Percentiles rank a stretch among this genome's conserved stretches.
Conservation (phyloP, 768 basidiomycete genomes). For the Candolleomyces eurysporus region DNA sequence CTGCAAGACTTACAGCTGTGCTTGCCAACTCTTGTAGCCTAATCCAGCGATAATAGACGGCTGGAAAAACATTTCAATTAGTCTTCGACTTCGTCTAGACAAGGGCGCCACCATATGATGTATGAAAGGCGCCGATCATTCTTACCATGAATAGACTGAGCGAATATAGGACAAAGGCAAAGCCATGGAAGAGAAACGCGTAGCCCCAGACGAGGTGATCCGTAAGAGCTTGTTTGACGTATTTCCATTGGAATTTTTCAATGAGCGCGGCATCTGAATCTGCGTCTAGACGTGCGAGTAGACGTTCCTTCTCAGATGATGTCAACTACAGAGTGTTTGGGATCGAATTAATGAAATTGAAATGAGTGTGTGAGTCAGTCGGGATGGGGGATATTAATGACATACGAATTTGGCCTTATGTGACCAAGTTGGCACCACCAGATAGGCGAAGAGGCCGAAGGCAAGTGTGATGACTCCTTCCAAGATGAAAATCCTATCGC, state of each 20-base stretch:
- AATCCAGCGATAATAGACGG: slow-evolving; percentile 59
- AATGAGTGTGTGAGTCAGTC: too few species aligned
- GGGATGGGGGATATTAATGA: neutral
- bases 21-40: slow-evolving; percentile 59
- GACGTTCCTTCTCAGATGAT: slow-evolving; percentile 46
- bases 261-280: slow-evolving; percentile 55
- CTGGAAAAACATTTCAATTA: slow-evolving; percentile 21
- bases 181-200: slow-evolving; percentile 59
- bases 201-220: slow-evolving; percentile 64
- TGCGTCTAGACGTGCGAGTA: slow-evolving; percentile 45
- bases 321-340: slow-evolving; percentile 46
- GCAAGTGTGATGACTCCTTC: slow-evolving; percentile 52
- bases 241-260: slow-evolving; percentile 57
- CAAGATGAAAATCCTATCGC: slow-evolving; percentile 54
- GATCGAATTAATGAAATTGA: slow-evolving; percentile 18
- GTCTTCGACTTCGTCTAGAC: neutral
- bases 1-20: slow-evolving; percentile 44
- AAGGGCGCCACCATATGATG: slow-evolving; percentile 5
- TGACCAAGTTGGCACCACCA: slow-evolving; percentile 59
- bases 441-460: slow-evolving; percentile 48
- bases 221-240: slow-evolving; percentile 52
- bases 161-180: slow-evolving; percentile 57
- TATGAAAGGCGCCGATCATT: too few species aligned
- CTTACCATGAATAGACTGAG: slow-evolving; percentile 55
- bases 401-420: slow-evolving; percentile 55